A percentile compares a stretch with the other conserved stretches of the same genome.
Evolutionary conservation across 257 asterid species (phyloP).

Genomic region (Lycium barbarum): DNA sequence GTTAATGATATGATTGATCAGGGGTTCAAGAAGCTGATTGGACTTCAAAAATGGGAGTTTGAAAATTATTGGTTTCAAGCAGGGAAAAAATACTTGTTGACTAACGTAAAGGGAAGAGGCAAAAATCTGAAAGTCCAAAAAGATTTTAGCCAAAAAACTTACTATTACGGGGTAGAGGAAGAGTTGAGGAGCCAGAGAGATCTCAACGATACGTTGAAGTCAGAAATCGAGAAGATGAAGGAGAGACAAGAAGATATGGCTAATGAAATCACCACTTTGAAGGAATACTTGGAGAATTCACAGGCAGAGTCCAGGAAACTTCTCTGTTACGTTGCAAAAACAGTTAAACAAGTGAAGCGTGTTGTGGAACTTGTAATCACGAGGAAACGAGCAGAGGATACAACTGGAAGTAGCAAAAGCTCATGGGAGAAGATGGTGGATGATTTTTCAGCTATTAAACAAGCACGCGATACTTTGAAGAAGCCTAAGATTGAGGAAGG

Average conservation of each 20-base stretch:
- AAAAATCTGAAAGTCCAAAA: background rate
- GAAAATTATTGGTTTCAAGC: slow-evolving; percentile 53
- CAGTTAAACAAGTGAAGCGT: slow-evolving; percentile 30
- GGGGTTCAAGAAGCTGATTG: slow-evolving; percentile 66
- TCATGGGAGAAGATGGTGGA: slow-evolving; percentile 25
- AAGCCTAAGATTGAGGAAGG: background rate
- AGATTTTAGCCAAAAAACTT: background rate
- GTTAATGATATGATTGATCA: slow-evolving; percentile 2
- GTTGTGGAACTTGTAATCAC: background rate
- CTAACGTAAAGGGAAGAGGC: slow-evolving; percentile 50
- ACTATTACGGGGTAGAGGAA: background rate
- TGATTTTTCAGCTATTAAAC: background rate
- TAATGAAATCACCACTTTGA: slow-evolving; percentile 31
- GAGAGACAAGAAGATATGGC: slow-evolving; percentile 39
- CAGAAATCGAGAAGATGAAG: slow-evolving; percentile 48
- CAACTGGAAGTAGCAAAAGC: slow-evolving; percentile 12
- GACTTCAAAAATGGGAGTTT: slow-evolving; percentile 63
- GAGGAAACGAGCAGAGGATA: slow-evolving; percentile 27
- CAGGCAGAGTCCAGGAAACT: slow-evolving; percentile 31
- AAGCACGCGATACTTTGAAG: background rate
- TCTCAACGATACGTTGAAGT: slow-evolving; percentile 28
- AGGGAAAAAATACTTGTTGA: slow-evolving; percentile 51
- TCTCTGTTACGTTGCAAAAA: slow-evolving; percentile 35
- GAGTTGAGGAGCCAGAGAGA: slow-evolving; percentile 33
- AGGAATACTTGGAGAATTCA: slow-evolving; percentile 2